Conservation (phyloP, 1,139 yeast species). For the Lizanozyma gosingica region DNA sequence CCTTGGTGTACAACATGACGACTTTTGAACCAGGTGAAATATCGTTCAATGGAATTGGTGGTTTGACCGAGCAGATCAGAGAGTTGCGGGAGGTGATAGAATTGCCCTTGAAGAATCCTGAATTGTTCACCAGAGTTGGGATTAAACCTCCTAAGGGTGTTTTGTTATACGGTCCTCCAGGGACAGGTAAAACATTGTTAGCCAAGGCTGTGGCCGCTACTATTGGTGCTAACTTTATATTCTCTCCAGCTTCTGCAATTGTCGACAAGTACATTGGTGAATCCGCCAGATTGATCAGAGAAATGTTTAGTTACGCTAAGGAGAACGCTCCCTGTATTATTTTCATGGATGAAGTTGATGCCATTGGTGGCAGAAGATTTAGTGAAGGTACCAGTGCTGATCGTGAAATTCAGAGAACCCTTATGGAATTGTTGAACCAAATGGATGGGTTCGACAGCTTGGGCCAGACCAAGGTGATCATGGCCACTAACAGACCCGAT, state of each 20-base stretch:
- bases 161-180: constrained; percentile 96
- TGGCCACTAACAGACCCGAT: constrained; percentile 99
- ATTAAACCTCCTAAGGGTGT: constrained; percentile 99
- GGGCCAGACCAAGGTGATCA: constrained; percentile 95
- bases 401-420: constrained; percentile 96
- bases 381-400: constrained; percentile 99
- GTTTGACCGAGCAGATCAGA: constrained; percentile 89
- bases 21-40: constrained; percentile 95
- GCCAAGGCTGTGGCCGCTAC: constrained; percentile 99
- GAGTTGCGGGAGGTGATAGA: constrained; percentile 97
- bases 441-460: constrained; percentile 98
- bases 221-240: constrained; percentile 94
- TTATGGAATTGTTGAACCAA: constrained; percentile 95
- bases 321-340: constrained; percentile 99
- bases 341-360: constrained; percentile 98
- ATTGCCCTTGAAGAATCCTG: constrained; percentile 94
- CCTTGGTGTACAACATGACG: constrained; percentile 97
- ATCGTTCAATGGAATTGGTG: constrained; percentile 94
- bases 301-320: constrained; percentile 97
- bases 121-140: constrained; percentile 89
- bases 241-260: constrained; percentile 96
- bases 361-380: constrained; percentile 97
- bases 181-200: constrained; percentile 91
- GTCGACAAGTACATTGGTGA: constrained; percentile 99
- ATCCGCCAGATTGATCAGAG: constrained; percentile 92